These are phyloP conservation scores for Penicillium maclennaniae DNA, from an alignment of 495 filamentous ascomycete species.

Conservation along the genomic window DNA sequence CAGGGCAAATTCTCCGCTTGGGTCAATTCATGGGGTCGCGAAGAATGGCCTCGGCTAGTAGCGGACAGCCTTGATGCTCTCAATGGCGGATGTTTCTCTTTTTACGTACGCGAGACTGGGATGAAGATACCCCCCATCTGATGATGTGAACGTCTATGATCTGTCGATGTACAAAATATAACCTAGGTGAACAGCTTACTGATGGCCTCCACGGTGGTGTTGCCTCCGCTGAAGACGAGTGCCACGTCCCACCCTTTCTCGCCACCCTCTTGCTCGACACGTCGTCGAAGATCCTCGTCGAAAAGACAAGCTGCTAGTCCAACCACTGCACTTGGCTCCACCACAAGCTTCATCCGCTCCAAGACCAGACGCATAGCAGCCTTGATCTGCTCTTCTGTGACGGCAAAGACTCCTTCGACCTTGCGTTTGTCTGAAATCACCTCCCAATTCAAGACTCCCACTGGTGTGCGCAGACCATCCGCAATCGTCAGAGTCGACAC, in stretches of 20 bases:
- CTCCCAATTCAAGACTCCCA: slow-evolving; percentile 74
- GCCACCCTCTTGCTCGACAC: slow-evolving; percentile 68
- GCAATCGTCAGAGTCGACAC: slow-evolving; percentile 82
- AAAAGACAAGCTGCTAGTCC: slow-evolving; percentile 78
- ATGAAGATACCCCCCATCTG: slow-evolving; percentile 14
- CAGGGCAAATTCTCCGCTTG: slow-evolving; percentile 40
- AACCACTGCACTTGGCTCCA: slow-evolving; percentile 89
- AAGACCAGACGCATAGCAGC: slow-evolving; percentile 70
- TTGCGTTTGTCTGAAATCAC: slow-evolving; percentile 72
- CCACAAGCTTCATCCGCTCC: slow-evolving; percentile 87
- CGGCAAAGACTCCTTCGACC: slow-evolving; percentile 70
- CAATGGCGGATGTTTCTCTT: slow-evolving; percentile 32
- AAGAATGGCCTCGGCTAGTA: slow-evolving; percentile 40
- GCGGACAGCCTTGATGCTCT: slow-evolving; percentile 28
- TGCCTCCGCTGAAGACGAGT: slow-evolving; percentile 84
- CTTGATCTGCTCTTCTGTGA: slow-evolving; percentile 80
- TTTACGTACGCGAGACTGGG: slow-evolving; percentile 20
- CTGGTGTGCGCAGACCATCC: slow-evolving; percentile 82
- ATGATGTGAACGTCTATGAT: neutral
- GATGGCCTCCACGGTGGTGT: slow-evolving; percentile 80
- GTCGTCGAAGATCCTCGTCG: slow-evolving; percentile 73
- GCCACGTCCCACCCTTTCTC: slow-evolving; percentile 82
- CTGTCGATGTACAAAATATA: neutral
- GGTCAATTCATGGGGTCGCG: slow-evolving; percentile 45
- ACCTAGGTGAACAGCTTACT: slow-evolving; percentile 31